Evolutionary conservation across 345 rosid genomes (phyloP), one percentile per base, ranked within the genome.

Genomic region (Eucalyptus curtisii): DNA sequence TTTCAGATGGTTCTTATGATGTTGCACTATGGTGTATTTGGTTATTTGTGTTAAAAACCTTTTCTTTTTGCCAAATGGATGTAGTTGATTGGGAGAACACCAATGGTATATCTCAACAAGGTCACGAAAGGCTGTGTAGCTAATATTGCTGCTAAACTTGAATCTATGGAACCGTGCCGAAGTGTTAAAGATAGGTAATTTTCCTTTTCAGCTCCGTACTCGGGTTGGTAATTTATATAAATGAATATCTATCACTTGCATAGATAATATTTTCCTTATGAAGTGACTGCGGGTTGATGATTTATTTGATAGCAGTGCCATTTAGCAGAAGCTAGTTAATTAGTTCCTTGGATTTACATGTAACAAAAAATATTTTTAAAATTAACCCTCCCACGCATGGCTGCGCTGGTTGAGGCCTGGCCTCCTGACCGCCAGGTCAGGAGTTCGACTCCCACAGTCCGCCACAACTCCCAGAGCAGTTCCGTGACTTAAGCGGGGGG

Each of bases 131-230:
- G 96, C 88, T 96, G 99, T 68, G 93, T 94, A 8, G 99, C 98
- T 20, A 94, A 96, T 85, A 87, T 97, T 91, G 99, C 99, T 61
- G 99, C 98, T 33, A 97, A 97, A 91, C 99, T 97, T n/a, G 99
- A 97, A 90, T 97, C 98, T 86, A 95, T 97, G 99, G 97, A 97
- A 90, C 99, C 98, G 44, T 97, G 99, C 91, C 92, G 95, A 87
- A 97, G 99, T 81, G 99, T 96, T 89, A 97, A 97, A 87, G 99
- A 96, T 90, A 95, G 99, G 99, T 96, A 89, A 48, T 86, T 87
- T 91, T 45, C 64, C 49, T 53, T 87, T 82, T 52, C 27, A 44
- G 40, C 42, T 81, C 84, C 0, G 16, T 53, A 25, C 15, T 49
- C 15, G 1, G 82, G 82, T 76, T 76, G 59, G 80, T 88, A 22